Conservation (phyloP, 2,329 filamentous ascomycete species). For the Pezicula neosporulosa region DNA sequence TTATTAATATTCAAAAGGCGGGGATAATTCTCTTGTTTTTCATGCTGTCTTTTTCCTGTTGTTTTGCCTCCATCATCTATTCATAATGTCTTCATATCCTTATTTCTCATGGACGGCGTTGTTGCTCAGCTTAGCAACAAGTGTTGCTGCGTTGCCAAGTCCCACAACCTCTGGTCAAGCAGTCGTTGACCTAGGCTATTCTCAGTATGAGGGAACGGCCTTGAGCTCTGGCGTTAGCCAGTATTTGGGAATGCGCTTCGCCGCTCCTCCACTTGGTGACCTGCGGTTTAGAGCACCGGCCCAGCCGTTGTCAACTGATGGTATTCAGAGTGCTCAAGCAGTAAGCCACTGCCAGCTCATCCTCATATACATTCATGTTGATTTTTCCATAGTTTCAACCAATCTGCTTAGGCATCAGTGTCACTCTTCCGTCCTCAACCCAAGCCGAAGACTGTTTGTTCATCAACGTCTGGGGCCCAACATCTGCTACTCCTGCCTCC, state of each 20-base stretch:
- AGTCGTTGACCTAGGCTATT: slow-evolving; percentile 62
- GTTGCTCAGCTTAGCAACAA: no score
- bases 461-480: slow-evolving; percentile 41
- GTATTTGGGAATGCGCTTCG: slow-evolving; percentile 73
- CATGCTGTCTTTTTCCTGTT: no score
- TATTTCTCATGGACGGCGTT: no score
- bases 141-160: no score
- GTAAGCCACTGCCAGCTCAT: slow-evolving; percentile 5
- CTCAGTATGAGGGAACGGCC: slow-evolving; percentile 56
- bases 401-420: slow-evolving; percentile 39
- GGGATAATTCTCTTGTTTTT: no score
- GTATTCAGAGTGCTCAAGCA: slow-evolving; percentile 15
- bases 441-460: slow-evolving; percentile 40
- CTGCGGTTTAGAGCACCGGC: slow-evolving; percentile 66
- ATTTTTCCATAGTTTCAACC: slow-evolving; percentile 35
- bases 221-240: slow-evolving; percentile 55
- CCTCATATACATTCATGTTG: not conserved
- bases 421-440: slow-evolving; percentile 21
- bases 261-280: slow-evolving; percentile 60
- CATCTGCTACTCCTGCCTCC: slow-evolving; percentile 33
- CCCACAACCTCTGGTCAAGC: not conserved
- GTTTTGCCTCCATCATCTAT: no score
- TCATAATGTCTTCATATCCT: no score
- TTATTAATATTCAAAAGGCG: no score
- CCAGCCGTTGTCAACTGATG: slow-evolving; percentile 4